Conservation (phyloP, 441 rosid genomes). For the Gossypium gossypioides region DNA sequence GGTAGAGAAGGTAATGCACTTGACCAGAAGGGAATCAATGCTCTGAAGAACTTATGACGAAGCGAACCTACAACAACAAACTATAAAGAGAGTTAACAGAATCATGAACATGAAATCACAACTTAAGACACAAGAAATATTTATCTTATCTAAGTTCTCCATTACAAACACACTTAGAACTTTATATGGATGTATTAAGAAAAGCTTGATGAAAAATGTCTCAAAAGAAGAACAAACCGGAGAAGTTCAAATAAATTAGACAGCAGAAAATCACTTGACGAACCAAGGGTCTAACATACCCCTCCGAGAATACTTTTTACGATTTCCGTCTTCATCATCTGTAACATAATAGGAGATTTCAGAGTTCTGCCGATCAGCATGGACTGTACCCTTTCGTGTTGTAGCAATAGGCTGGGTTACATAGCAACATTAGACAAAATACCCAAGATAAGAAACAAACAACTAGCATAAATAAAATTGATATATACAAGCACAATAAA, state of each 20-base stretch:
- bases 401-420: conserved; percentile 64
- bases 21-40: conserved; percentile 96
- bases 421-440: conserved; percentile 2
- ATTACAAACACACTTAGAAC: background rate
- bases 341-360: conserved; percentile 62
- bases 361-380: conserved; percentile 68
- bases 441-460: conserved; percentile 11
- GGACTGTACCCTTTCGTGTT: conserved; percentile 66
- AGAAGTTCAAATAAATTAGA: background rate
- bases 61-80: conserved; percentile 58
- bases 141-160: background rate
- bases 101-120: background rate
- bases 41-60: conserved; percentile 80
- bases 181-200: background rate
- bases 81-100: background rate
- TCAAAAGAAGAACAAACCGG: background rate
- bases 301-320: conserved; percentile 73
- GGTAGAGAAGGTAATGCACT: conserved; percentile 89
- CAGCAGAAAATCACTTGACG: background rate
- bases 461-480: background rate
- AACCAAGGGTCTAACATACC: conserved; percentile 34
- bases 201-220: background rate
- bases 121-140: background rate
- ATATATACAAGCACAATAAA: background rate
- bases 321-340: conserved; percentile 87